Percentiles rank a stretch among this genome's conserved stretches.
These are phyloP conservation scores for Colletotrichum sidae DNA, from an alignment of 2,329 filamentous ascomycete species.

Conservation along the genomic window DNA sequence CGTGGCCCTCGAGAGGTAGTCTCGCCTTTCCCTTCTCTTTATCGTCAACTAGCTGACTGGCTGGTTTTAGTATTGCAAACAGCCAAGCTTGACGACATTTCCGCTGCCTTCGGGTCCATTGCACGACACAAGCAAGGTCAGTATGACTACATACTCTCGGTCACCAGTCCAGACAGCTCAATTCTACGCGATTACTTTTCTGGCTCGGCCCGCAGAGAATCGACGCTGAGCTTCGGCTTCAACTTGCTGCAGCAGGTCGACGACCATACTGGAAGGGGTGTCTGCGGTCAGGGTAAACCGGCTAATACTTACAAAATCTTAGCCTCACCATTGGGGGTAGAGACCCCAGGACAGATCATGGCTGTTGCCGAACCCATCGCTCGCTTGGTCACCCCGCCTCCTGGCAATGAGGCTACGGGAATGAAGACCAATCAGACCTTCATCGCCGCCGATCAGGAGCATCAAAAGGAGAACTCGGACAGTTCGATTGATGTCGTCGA, in stretches of 20 bases:
- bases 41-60: slow-evolving; percentile 15
- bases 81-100: slow-evolving; percentile 13
- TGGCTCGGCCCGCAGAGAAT: background rate
- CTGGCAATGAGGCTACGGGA: slow-evolving; percentile 1
- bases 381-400: slow-evolving; percentile 10
- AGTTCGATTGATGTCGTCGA: background rate
- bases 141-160: slow-evolving; percentile 62
- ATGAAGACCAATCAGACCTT: slow-evolving; percentile 13
- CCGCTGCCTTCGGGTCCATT: slow-evolving; percentile 38
- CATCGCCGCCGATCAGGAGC: background rate
- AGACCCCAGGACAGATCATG: slow-evolving; percentile 23
- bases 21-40: background rate
- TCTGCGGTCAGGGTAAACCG: slow-evolving; percentile 39
- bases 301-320: slow-evolving; percentile 59
- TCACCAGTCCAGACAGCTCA: slow-evolving; percentile 44
- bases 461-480: slow-evolving; percentile 12
- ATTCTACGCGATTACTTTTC: slow-evolving; percentile 27
- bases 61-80: slow-evolving; percentile 10
- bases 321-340: slow-evolving; percentile 55
- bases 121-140: slow-evolving; percentile 59
- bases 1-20: slow-evolving; percentile 30
- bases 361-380: slow-evolving; percentile 23
- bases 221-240: slow-evolving; percentile 61
- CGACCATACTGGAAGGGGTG: slow-evolving; percentile 41
- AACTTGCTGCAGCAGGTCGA: slow-evolving; percentile 58